Base-by-base conservation (phyloP, 148 eudicot genomes). In the Polygonum maritimum region DNA sequence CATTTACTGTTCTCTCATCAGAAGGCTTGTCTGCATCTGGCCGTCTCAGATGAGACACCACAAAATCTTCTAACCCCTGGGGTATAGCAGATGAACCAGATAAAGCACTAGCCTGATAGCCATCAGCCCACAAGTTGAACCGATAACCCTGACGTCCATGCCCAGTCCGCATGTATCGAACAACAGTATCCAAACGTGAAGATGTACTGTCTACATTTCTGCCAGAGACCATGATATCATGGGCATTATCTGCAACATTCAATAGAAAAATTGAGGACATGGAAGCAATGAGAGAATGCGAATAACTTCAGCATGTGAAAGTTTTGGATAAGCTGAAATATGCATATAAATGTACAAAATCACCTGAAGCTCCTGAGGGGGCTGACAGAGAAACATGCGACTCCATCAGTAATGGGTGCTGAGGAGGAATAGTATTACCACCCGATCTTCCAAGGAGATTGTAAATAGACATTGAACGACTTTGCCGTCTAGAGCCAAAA, bases 401-500 rank as follows among this genome's bases (percentile, higher is more conserved):
- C 77, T 94, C 97, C 80, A 89, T 84, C 75, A 95, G 76, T 76
- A 95, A 88, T 6, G 99, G 99, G 84, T 95, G 99, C 81, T 85
- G 92, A 69, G 91, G 76, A 10, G 97, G 88, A 26, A 78, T 80
- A 75, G 86, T 76, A 65, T 75, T 81, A 71, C 89, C 94, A 81
- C 85, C 82, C 52, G 79, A 83, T 85, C 99, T 89, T 6, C 99
- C 97, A 83, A 95, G 88, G 67, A 95, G 89, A 84, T 88, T 95
- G 78, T 92, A 92, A 74, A 95, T 92, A 77, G 99, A 95, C 15
- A 97, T 95, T 26, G 97, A 92, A 38, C 99, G 94, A 55, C 97
- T 96, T 81, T 89, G 97, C 7, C 97, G 92, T 83, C 94, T 88
- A 45, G 99, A 90, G 69, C 99, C 99, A 87, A 95, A 92, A 45